Evolutionary conservation across 441 rosid species (phyloP).

Genomic region (Codiaeum variegatum): DNA sequence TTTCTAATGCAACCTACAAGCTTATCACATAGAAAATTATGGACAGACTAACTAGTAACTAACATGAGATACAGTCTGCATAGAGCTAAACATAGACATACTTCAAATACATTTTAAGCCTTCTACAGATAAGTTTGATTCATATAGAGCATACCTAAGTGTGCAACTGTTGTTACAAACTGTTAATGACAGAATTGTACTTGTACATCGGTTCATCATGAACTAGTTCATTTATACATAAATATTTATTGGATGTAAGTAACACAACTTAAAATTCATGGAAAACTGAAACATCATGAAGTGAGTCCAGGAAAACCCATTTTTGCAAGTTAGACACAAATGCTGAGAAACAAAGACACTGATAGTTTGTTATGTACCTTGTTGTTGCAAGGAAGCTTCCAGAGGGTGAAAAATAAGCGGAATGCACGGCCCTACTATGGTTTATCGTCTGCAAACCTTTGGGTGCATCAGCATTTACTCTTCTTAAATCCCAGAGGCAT

Average conservation of each 20-base stretch:
- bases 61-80: neutral
- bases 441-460: conserved; percentile 33
- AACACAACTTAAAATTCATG: neutral
- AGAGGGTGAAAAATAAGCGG: conserved; percentile 88
- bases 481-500: conserved; percentile 78
- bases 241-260: neutral
- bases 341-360: neutral
- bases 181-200: neutral
- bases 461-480: conserved; percentile 34
- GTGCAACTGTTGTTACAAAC: neutral
- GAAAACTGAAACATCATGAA: neutral
- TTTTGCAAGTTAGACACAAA: neutral
- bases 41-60: neutral
- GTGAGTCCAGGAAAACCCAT: neutral
- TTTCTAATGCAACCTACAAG: neutral
- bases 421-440: conserved; percentile 56
- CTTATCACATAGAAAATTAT: neutral
- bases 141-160: neutral
- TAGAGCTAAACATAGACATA: neutral
- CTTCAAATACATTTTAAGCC: neutral
- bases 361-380: conserved; percentile 35
- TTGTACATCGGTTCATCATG: neutral
- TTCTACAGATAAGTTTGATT: neutral
- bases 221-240: neutral
- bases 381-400: conserved; percentile 71